phyloP scores from a whole-genome alignment of 106 monocot genomes.

The Ottelia alismoides region DNA sequence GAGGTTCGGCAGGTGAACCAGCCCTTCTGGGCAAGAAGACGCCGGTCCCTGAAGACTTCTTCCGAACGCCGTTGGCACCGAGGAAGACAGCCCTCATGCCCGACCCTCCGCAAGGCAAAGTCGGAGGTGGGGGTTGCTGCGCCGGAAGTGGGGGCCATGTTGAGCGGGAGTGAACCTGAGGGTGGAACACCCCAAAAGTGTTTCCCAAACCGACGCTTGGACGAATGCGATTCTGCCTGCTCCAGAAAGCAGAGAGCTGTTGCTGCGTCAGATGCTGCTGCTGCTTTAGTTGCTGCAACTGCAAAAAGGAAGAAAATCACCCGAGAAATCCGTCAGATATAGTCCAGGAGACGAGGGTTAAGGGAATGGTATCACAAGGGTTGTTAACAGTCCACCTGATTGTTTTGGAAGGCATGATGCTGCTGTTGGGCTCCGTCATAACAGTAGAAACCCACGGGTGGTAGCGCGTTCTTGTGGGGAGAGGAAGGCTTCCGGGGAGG shows the following conservation, averaged over 20 bases:
- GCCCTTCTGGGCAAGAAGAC: constrained; percentile 55
- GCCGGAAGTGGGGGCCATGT: not conserved
- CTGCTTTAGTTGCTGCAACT: constrained; percentile 37
- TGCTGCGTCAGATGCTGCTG: constrained; percentile 22
- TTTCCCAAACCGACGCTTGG: too few species aligned
- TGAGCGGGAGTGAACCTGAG: not conserved
- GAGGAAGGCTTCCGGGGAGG: not conserved
- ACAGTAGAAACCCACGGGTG: not conserved
- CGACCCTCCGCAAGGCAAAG: constrained; percentile 6
- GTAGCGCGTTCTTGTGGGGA: not conserved
- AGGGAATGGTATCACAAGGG: not conserved
- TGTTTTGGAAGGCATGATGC: constrained; percentile 22
- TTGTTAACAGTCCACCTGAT: not conserved
- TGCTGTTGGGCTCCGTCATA: constrained; percentile 13
- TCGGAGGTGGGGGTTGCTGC: not conserved
- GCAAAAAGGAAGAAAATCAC: too few species aligned
- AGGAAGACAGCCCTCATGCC: constrained; percentile 59
- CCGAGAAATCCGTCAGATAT: too few species aligned
- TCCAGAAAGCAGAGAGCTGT: constrained; percentile 10
- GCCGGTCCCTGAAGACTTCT: constrained; percentile 57
- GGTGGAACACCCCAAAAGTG: not conserved
- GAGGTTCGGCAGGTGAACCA: constrained; percentile 3
- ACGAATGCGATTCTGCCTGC: constrained; percentile 2
- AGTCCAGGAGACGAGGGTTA: too few species aligned
- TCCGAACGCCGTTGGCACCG: constrained; percentile 7